Evolutionary conservation across 1,284 basidiomycete species (phyloP).

Genomic region (Sutorius eximius): DNA sequence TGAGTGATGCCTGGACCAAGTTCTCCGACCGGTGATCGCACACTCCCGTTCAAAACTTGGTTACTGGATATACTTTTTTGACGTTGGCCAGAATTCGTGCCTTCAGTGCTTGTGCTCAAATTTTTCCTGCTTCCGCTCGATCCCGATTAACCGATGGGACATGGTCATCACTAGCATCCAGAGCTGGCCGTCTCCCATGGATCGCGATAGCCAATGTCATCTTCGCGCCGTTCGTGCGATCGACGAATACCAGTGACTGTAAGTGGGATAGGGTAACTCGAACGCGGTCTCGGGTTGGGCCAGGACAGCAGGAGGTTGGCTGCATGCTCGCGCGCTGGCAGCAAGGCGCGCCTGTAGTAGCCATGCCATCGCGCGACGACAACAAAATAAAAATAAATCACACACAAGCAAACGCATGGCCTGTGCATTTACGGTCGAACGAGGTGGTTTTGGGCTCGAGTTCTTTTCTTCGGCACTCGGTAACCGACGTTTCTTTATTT

Average conservation of each 20-base stretch:
- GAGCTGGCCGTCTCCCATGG: background rate
- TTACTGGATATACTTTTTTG: background rate
- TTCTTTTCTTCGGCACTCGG: background rate
- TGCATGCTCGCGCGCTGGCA: background rate
- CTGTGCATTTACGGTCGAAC: background rate
- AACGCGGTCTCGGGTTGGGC: background rate
- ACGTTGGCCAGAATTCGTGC: background rate
- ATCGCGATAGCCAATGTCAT: background rate
- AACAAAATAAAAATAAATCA: background rate
- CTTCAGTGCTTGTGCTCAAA: background rate
- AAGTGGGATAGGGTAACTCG: background rate
- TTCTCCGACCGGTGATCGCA: background rate
- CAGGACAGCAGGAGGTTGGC: background rate
- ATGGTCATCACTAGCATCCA: background rate
- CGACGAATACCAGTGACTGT: background rate
- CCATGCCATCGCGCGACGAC: background rate
- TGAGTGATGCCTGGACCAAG: background rate
- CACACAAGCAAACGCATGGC: background rate
- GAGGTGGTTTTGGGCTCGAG: background rate
- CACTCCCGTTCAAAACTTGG: background rate
- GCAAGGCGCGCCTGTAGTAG: background rate
- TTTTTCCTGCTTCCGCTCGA: background rate
- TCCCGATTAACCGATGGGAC: background rate
- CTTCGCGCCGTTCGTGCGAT: background rate
- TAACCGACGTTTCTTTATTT: background rate